Base-by-base conservation (phyloP, 176 grass and related monocot genomes). In the Oryza officinalis region DNA sequence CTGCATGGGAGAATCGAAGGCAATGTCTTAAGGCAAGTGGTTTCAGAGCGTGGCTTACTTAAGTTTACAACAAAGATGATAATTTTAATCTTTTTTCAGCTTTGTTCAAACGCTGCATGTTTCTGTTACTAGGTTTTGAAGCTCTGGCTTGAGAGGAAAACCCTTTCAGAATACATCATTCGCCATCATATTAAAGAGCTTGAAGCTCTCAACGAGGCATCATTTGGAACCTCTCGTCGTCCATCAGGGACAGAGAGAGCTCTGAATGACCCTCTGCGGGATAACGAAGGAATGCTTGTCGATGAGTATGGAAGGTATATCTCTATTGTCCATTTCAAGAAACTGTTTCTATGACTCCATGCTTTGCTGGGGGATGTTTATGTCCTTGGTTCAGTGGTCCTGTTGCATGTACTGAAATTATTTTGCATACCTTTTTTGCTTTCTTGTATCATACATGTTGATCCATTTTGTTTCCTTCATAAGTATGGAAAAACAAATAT, bases 101-200 rank as follows among this genome's bases (percentile, higher is more conserved):
- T 50, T 69, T 80, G 5, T 45, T 71, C 43, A 90, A 63, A 70
- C 10, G 23, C 23, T 38, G 71, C 68, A 23, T 67, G 60, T 78
- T 43, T 86, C 60, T 65, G 65, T 78, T 50, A 67, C 82, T 77
- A 98, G 96, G 96, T 98, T 79, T 89, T 98, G 91, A 98, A 88
- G 84, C 80, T 98, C 68, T 98, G 96, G 96, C 86, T 98, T 81
- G 89, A 98, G 77, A 95, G 96, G 71, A 98, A 93, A 87, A 95
- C 91, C 27, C 76, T 98, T 70, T 94, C 96, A 31, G 96, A 95
- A 84, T 95, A 91, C 71, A 89, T 93, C 64, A 89, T 98, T 65
- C 91, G 89, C n/a, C 85, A 93, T 84, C 93, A 95, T 89, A 98
- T 98, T 84, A 89, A 80, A 86, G 93, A 95, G 83, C 73, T 98